These are phyloP conservation scores for Stagonosporopsis rhizophila DNA, from an alignment of 2,329 filamentous ascomycete genomes.

Conservation along the genomic window DNA sequence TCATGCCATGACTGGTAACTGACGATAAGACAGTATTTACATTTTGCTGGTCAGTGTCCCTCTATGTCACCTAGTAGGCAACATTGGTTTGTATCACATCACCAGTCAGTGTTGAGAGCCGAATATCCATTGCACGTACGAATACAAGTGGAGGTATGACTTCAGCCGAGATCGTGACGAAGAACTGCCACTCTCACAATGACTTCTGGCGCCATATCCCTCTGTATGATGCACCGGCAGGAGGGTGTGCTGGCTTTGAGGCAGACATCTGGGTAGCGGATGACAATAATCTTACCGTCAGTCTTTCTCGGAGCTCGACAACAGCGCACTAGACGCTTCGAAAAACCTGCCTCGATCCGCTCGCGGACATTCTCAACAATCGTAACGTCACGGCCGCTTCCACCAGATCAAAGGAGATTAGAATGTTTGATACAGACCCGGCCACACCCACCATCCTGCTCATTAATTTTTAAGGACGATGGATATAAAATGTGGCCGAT, in stretches of 20 bases:
- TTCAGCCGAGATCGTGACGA: conserved; percentile 49
- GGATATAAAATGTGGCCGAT: conserved; percentile 60
- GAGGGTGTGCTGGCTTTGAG: conserved; percentile 47
- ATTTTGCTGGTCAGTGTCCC: conserved; percentile 31
- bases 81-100: conserved; percentile 36
- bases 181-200: conserved; percentile 53
- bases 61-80: conserved; percentile 25
- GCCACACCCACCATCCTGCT: conserved; percentile 63
- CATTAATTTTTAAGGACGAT: conserved; percentile 72
- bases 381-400: conserved; percentile 33
- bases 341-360: conserved; percentile 43
- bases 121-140: conserved; percentile 22
- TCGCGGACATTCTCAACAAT: conserved; percentile 52
- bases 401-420: conserved; percentile 43
- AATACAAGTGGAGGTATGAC: conserved; percentile 45
- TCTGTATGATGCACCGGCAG: conserved; percentile 49
- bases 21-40: conserved; percentile 28
- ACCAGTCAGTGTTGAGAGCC: conserved; percentile 38
- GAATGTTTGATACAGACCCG: conserved; percentile 58
- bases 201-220: conserved; percentile 54
- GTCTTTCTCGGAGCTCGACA: conserved; percentile 34
- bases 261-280: conserved; percentile 42
- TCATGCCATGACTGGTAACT: not conserved
- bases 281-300: conserved; percentile 38
- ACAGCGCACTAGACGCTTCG: conserved; percentile 30